phyloP scores from a whole-genome alignment of 495 filamentous ascomycete genomes.

The Penicillium robsamsonii region DNA sequence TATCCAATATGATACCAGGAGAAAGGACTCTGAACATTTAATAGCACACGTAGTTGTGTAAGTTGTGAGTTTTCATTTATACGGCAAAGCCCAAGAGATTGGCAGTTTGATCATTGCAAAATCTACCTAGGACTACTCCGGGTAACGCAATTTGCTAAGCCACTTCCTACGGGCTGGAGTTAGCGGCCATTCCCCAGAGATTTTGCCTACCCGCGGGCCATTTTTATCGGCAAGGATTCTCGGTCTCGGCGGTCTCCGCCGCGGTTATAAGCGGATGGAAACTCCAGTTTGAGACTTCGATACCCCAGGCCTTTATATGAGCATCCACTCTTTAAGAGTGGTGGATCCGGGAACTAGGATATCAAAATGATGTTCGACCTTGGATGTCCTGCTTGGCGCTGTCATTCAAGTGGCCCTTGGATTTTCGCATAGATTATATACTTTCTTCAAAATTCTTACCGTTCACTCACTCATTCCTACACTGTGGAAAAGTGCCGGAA shows the following conservation, averaged over 20 bases:
- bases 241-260: not conserved
- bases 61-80: not conserved
- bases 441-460: not conserved
- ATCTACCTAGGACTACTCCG: not conserved
- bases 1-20: not conserved
- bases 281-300: too few species aligned
- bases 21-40: not conserved
- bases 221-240: slow-evolving; percentile 2
- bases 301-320: not conserved
- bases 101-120: not conserved
- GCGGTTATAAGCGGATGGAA: slow-evolving; percentile 1
- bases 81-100: not conserved
- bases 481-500: slow-evolving; percentile 49
- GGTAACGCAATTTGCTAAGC: not conserved
- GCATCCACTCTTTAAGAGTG: not conserved
- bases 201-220: slow-evolving; percentile 2
- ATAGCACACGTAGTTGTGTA: not conserved
- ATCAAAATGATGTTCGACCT: not conserved
- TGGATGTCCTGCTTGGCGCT: not conserved
- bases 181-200: slow-evolving; percentile 7
- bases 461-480: slow-evolving; percentile 18
- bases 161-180: not conserved
- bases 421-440: not conserved
- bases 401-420: not conserved
- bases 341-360: not conserved